These are phyloP conservation scores for Lasiosphaeris hirsuta DNA, from an alignment of 495 filamentous ascomycete species.

Conservation along the genomic window DNA sequence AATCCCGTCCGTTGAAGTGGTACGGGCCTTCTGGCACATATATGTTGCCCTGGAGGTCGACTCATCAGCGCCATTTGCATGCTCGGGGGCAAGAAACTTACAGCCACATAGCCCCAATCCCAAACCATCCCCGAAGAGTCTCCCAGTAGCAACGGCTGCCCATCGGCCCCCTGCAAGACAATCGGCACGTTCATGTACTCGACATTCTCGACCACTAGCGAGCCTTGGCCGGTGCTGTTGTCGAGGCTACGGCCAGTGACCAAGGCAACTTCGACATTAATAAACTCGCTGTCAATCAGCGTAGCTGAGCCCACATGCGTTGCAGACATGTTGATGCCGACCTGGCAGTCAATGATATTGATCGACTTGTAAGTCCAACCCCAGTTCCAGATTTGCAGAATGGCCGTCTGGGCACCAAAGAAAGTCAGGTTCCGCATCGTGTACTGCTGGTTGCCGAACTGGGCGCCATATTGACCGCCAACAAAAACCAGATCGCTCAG, in stretches of 20 bases:
- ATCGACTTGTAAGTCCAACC: constrained; percentile 78
- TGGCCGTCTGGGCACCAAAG: constrained; percentile 75
- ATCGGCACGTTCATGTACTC: background rate
- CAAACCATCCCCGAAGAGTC: background rate
- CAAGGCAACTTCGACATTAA: background rate
- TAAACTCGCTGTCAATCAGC: constrained; percentile 2
- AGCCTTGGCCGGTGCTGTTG: constrained; percentile 4
- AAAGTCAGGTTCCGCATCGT: constrained; percentile 83
- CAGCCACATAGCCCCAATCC: background rate
- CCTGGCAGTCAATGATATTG: constrained; percentile 66
- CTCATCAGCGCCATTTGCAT: background rate
- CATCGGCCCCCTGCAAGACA: background rate
- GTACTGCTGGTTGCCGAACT: constrained; percentile 88
- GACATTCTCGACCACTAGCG: background rate
- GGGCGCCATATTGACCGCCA: constrained; percentile 75
- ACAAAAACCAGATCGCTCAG: constrained; percentile 80
- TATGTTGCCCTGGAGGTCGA: background rate
- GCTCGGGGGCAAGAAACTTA: background rate
- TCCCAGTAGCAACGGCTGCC: background rate
- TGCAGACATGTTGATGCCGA: constrained; percentile 58
- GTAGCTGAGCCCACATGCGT: background rate
- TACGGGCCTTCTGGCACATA: constrained; percentile 2
- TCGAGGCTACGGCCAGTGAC: background rate
- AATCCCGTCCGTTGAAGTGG: constrained; percentile 2
- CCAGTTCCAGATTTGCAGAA: constrained; percentile 91